Percentiles rank a stretch among this genome's conserved stretches.
Evolutionary conservation across 495 filamentous ascomycete genomes (phyloP).

Genomic region (Parmelia sp.): DNA sequence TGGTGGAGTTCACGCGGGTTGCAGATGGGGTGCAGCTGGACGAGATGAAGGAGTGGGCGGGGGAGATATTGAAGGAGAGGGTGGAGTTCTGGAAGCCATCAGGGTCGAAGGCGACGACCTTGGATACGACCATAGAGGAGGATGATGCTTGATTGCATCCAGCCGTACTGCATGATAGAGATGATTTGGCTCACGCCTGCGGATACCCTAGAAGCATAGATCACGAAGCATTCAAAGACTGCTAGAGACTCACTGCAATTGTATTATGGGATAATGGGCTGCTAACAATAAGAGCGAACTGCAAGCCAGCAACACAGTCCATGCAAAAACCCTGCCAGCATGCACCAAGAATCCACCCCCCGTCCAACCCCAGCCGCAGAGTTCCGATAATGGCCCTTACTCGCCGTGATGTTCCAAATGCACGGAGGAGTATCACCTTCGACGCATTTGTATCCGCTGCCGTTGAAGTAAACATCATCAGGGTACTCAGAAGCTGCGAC

Average conservation of each 20-base stretch:
- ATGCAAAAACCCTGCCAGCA: not conserved
- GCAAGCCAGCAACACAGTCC: not conserved
- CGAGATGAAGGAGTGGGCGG: conserved; percentile 75
- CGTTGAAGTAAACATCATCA: not conserved
- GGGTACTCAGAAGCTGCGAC: not conserved
- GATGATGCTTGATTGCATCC: not conserved
- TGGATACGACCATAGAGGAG: not conserved
- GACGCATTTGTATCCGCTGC: not conserved
- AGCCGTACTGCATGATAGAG: not conserved
- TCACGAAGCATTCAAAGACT: not conserved
- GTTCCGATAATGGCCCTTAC: not conserved
- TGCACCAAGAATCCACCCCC: not conserved
- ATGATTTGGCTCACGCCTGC: not conserved
- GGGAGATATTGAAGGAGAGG: conserved; percentile 69
- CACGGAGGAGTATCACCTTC: not conserved
- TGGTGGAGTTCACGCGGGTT: conserved; percentile 79
- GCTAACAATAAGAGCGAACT: not conserved
- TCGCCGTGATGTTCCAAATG: not conserved
- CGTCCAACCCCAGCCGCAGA: not conserved
- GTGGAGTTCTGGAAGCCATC: conserved; percentile 59
- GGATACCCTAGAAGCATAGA: conserved; percentile 10
- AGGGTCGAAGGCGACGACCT: conserved; percentile 18
- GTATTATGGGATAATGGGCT: not conserved
- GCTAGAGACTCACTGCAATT: not conserved
- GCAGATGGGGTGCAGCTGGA: conserved; percentile 61